These are phyloP conservation scores for Mycena kentingensis DNA, from an alignment of 768 basidiomycete genomes.

Conservation along the genomic window DNA sequence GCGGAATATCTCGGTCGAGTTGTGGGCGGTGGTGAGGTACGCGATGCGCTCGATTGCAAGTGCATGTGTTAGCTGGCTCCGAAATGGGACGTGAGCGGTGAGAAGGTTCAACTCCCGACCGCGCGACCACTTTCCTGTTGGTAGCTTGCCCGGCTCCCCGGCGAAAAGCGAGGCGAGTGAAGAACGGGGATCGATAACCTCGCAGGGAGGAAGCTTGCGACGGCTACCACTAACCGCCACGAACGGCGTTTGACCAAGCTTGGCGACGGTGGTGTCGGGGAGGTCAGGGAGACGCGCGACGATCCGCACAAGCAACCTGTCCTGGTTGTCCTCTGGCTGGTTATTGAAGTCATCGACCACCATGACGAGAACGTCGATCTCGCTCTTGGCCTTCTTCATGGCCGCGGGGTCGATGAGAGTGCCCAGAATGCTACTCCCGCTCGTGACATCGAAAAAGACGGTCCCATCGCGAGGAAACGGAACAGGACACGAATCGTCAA, in stretches of 20 bases:
- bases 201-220: conserved; percentile 3
- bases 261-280: background rate
- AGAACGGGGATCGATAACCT: conserved; percentile 24
- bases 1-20: background rate
- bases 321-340: conserved; percentile 17
- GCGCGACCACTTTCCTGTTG: conserved; percentile 9
- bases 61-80: conserved; percentile 1
- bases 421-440: too few species aligned
- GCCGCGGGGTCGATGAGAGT: conserved; percentile 2
- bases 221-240: conserved; percentile 11
- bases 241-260: conserved; percentile 11
- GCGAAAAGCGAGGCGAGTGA: conserved; percentile 16
- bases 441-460: conserved; percentile 23
- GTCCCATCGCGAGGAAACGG: conserved; percentile 5
- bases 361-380: conserved; percentile 22
- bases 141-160: conserved; percentile 18
- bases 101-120: conserved; percentile 3
- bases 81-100: conserved; percentile 4
- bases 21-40: conserved; percentile 1
- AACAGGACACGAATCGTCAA: conserved; percentile 19
- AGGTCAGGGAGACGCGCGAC: conserved; percentile 18
- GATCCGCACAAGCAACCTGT: conserved; percentile 18
- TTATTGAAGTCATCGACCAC: conserved; percentile 9
- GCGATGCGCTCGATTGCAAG: conserved; percentile 13
- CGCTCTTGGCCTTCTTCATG: conserved; percentile 8